A percentile compares a stretch with the other conserved stretches of the same genome.
Conservation (phyloP, 75 land plant genomes). For the Gnetum montanum region DNA sequence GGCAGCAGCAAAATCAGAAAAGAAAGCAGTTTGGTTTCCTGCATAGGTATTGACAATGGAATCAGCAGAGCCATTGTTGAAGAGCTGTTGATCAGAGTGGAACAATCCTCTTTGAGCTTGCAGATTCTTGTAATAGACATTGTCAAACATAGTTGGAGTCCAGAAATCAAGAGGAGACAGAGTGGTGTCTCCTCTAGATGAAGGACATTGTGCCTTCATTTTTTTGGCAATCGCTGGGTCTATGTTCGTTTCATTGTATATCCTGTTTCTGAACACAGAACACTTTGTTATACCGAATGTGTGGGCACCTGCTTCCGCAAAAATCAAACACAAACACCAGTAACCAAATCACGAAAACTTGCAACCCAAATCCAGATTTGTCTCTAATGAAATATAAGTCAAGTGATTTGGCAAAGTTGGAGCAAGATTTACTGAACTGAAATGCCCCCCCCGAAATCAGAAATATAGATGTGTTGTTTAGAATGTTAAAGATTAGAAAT, state of each 20-base stretch:
- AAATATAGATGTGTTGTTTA: too few relatives aligned
- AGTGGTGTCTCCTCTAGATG: not conserved
- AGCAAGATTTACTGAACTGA: too few relatives aligned
- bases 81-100: slow-evolving; percentile 18
- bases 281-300: not conserved
- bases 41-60: slow-evolving; percentile 8
- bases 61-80: not conserved
- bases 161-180: slow-evolving; percentile 11
- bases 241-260: slow-evolving; percentile 13
- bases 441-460: too few relatives aligned
- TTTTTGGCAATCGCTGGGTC: slow-evolving; percentile 7
- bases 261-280: not conserved
- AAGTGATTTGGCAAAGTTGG: too few relatives aligned
- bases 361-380: too few relatives aligned
- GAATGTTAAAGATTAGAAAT: too few relatives aligned
- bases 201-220: slow-evolving; percentile 11
- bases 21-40: not conserved
- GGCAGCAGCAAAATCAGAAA: slow-evolving; percentile 5
- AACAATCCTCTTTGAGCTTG: slow-evolving; percentile 11
- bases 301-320: not conserved
- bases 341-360: too few relatives aligned
- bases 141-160: slow-evolving; percentile 23
- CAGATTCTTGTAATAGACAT: slow-evolving; percentile 24
- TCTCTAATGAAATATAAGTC: too few relatives aligned
- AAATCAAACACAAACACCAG: too few relatives aligned